Evolutionary conservation across 1,284 basidiomycete species (phyloP).

Genomic region (Puccinia coronata): DNA sequence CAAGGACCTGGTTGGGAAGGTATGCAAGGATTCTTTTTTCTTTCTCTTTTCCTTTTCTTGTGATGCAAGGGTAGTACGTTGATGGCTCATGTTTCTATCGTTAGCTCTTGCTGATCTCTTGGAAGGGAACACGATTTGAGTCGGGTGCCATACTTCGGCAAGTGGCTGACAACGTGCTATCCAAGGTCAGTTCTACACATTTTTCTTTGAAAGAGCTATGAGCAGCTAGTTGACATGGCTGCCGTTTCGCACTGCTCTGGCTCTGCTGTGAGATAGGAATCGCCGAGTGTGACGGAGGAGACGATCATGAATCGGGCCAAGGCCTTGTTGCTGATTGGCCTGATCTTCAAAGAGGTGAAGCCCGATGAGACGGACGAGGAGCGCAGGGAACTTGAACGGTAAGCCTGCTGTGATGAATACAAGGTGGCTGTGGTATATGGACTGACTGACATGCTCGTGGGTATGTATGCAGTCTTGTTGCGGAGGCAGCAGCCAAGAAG

Average conservation of each 20-base stretch:
- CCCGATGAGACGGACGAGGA: constrained; percentile 89
- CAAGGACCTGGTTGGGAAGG: constrained; percentile 90
- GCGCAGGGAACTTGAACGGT: constrained; percentile 77
- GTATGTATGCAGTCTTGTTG: constrained; percentile 58
- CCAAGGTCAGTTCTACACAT: constrained; percentile 13
- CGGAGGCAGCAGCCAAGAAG: constrained; percentile 61
- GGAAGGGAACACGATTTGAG: constrained; percentile 90
- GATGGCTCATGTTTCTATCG: not conserved
- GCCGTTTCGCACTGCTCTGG: too few relatives aligned
- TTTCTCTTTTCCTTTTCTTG: too few relatives aligned
- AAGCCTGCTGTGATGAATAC: not conserved
- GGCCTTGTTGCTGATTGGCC: constrained; percentile 77
- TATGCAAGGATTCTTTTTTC: too few relatives aligned
- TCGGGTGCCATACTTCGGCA: constrained; percentile 62
- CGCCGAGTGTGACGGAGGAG: constrained; percentile 68
- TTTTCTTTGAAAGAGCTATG: not conserved
- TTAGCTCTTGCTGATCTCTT: constrained; percentile 86
- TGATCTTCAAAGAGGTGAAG: constrained; percentile 76
- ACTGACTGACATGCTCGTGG: not conserved
- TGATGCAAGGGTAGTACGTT: not conserved
- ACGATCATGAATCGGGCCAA: constrained; percentile 77
- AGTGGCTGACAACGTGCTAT: constrained; percentile 50
- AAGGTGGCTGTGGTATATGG: not conserved
- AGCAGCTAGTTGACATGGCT: not conserved
- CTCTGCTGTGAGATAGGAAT: constrained; percentile 60